Base-by-base conservation (phyloP, 108 stramenopile genomes). In the Pelagomonas calceolata region DNA sequence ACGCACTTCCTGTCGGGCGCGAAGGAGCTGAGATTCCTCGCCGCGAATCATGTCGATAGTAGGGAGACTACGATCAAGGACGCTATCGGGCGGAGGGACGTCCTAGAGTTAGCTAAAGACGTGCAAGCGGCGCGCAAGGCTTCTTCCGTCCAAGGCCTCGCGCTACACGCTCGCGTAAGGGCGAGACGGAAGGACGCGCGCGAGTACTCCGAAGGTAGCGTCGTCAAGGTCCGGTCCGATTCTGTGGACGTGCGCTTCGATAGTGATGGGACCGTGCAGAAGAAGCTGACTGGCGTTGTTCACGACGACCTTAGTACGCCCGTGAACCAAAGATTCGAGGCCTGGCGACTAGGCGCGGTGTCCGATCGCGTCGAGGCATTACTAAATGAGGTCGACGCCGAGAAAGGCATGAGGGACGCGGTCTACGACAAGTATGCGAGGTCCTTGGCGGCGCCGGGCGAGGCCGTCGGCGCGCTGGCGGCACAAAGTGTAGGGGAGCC, bases 401-500 rank as follows among this genome's bases (percentile, higher is more conserved):
- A 4, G 12, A 26, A 4, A 0, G 85, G 75, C 37, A 88, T 94
- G 65, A 74, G 78, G 32, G 46, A 72, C 45, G 78, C 95, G 32
- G 82, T 97, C 36, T 91, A 89, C 69, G 81, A 88, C 14, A 99
- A 99, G 80, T 98, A 95, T 79, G 81, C 89, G 67, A 74, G 87
- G 15, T 88, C 95, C 35, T 80, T 98, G 35, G 93, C 88, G 31
- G 82, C 85, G 64, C 99, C 99, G 0, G 99, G 99, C n/a, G 99
- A 99, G 83, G 93, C 97, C 7, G 99, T 99, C 10, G 99, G 99
- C 35, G 84, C 89, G 17, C 93, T 98, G 70, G 97, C 99, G 33
- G 99, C 95, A 30, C 97, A 98, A 78, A 87, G 86, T 21, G 82
- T 96, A 66, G 94, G 99, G 17, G 99, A 99, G 78, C 99, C 99